Conservation (phyloP, 495 filamentous ascomycete species). For the Clohesyomyces aquaticus region DNA sequence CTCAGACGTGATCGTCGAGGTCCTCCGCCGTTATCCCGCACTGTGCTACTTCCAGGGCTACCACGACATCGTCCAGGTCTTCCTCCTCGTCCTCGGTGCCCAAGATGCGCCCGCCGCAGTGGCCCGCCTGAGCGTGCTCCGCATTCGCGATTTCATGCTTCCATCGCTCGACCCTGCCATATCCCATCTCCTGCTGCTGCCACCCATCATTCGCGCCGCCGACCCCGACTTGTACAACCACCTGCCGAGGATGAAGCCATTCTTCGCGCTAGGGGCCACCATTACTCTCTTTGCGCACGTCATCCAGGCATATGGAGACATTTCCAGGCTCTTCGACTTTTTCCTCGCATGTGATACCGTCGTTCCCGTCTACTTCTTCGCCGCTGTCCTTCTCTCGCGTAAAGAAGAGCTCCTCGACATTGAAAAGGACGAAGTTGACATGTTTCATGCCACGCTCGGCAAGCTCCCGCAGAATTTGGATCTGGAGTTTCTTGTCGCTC, state of each 20-base stretch:
- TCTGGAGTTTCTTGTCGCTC: slow-evolving; percentile 72
- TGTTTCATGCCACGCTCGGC: slow-evolving; percentile 85
- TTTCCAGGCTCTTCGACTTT: slow-evolving; percentile 87
- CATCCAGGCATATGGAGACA: slow-evolving; percentile 85
- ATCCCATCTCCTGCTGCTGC: slow-evolving; percentile 81
- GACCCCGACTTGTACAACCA: slow-evolving; percentile 72
- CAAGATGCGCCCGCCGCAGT: slow-evolving; percentile 61
- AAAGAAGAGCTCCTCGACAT: slow-evolving; percentile 81
- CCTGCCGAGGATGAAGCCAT: slow-evolving; percentile 77
- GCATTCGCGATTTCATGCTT: slow-evolving; percentile 97
- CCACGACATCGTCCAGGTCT: slow-evolving; percentile 97
- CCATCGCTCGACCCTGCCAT: slow-evolving; percentile 81
- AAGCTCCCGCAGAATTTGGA: slow-evolving; percentile 86
- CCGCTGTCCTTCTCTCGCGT: slow-evolving; percentile 70
- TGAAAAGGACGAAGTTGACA: slow-evolving; percentile 83
- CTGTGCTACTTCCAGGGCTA: slow-evolving; percentile 98
- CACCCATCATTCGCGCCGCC: slow-evolving; percentile 70
- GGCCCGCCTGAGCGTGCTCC: slow-evolving; percentile 78
- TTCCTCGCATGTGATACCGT: slow-evolving; percentile 82
- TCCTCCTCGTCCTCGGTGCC: slow-evolving; percentile 78
- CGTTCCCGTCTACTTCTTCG: slow-evolving; percentile 88
- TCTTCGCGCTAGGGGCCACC: slow-evolving; percentile 88
- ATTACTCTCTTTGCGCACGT: slow-evolving; percentile 96
- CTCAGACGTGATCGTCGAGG: slow-evolving; percentile 71
- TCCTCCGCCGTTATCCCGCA: slow-evolving; percentile 79